Percentiles rank a stretch among this genome's conserved stretches.
Conservation (phyloP, 2,329 filamentous ascomycete species). For the Myriosclerotinia curreyana region DNA sequence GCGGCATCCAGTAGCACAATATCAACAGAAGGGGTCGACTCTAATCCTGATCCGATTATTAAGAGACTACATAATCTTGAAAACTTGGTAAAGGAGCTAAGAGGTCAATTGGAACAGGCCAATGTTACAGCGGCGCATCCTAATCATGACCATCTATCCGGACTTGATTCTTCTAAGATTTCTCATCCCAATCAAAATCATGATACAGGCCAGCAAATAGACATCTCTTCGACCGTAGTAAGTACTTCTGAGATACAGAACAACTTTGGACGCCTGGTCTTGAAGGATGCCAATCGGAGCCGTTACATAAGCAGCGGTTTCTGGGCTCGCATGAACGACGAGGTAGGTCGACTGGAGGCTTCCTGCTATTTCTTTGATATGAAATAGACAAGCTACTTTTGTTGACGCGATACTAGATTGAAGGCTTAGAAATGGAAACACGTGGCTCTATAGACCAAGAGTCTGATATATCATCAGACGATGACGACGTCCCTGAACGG, state of each 20-base stretch:
- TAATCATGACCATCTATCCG: constrained; percentile 22
- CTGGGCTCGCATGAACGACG: constrained; percentile 55
- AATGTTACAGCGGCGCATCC: constrained; percentile 32
- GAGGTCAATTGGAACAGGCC: constrained; percentile 47
- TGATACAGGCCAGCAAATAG: constrained; percentile 24
- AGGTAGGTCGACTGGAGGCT: constrained; percentile 42
- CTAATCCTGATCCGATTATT: constrained; percentile 44
- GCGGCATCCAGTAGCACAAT: constrained; percentile 30
- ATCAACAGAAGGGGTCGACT: constrained; percentile 30
- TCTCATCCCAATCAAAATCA: constrained; percentile 30
- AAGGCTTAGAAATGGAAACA: constrained; percentile 46
- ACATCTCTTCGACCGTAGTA: background rate
- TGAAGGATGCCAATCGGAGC: constrained; percentile 42
- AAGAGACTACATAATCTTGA: constrained; percentile 51
- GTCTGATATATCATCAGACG: constrained; percentile 42
- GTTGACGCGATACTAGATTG: constrained; percentile 41
- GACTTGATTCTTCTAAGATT: constrained; percentile 37
- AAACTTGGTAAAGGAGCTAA: constrained; percentile 50
- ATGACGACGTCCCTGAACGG: constrained; percentile 39
- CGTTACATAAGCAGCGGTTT: constrained; percentile 53
- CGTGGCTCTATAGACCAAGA: constrained; percentile 34
- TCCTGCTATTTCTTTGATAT: background rate
- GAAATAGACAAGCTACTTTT: constrained; percentile 28
- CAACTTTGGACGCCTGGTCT: constrained; percentile 49
- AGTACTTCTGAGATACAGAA: constrained; percentile 38